Base-by-base conservation (phyloP, 495 filamentous ascomycete species). In the Sordaria brevicollis region DNA sequence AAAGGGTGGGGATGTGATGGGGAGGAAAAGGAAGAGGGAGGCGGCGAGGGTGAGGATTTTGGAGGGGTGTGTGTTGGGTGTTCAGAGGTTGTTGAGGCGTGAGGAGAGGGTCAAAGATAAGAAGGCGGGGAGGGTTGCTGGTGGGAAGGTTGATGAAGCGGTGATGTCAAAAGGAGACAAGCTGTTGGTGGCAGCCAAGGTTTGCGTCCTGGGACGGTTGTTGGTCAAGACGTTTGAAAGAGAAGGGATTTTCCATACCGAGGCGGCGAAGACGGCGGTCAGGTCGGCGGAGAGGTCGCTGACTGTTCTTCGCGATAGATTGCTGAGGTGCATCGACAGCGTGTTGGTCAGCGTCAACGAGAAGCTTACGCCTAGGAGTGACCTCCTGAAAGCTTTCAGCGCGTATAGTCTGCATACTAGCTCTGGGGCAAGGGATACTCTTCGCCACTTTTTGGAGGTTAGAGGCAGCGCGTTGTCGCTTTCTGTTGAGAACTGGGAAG, bases 341-440 rank as follows among this genome's bases (percentile, higher is more conserved):
- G 84, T 85, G 7, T 79, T 98, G 43, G 86, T 83, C 67, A 74
- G 78, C 34, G 82, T 65, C 67, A 78, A 41, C 68, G 72, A 67
- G 43, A 71, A 54, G 65, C 39, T 49, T 4, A 72, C 78, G 76
- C 31, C 85, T 83, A 36, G 81, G 21, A 82, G 85, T 31, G 83
- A 83, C 36, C 83, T 96, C 19, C 82, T 93, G 15, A 92, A 74
- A 66, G 86, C 87, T 13, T 83, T 98, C 76, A 89, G 87, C 38
- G 94, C 94, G 6, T 96, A 93, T 75, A 91, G 91, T 66, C 82
- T 99, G 25, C 88, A 89, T 1, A 95, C 91, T 8, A 96, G 88
- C 73, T 92, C 92, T 9, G 92, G 92, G 0, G 89, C 92, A 0
- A 87, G 88, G 67, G 93, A 97, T 75, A 89, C 92, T 1, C 81